Evolutionary conservation across 140 eudicot genomes (phyloP), one percentile per base, ranked within the genome.

Genomic region (Ambrosia hybrid): DNA sequence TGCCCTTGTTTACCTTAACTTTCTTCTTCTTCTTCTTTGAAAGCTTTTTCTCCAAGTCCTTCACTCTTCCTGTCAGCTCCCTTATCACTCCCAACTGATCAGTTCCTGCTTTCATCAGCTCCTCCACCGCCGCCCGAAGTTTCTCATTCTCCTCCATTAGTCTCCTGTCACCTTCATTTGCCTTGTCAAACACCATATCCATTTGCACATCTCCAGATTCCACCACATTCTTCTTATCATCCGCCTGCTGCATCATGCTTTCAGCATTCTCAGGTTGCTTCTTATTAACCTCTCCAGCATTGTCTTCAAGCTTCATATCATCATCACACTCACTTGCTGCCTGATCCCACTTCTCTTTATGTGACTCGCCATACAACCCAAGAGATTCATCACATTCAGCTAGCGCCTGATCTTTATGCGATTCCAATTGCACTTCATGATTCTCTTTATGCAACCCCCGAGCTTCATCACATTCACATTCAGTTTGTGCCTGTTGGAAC

Each of bases 31-130:
- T 83, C 55, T 46, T 89, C 3, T 51, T 89, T 0, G 77, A 57
- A 45, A 93, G 74, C 67, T 80, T 84, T 73, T 79, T 87, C 85
- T 93, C 96, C 80, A 93, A 53, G 39, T 87, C 95, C 68, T 87
- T 81, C 13, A 92, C 83, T 72, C 85, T 82, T 2, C 78, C 85
- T 13, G 83, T 70, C 13, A 92, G 84, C 74, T 65, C 88, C 21
- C 79, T 83, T 34, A 92, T 89, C 12, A 86, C 83, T 3, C 11
- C 62, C 58, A 89, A 13, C 55, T 89, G 98, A 51, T 92, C 86
- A 8, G 70, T 84, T 48, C 93, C 93, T 0, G 91, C 84, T 13
- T 84, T 78, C 39, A 89, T 70, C 72, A 89, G 62, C 75, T 83
- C 87, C 74, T 82, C 90, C 82, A 88, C 68, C 79, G 78, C 80